Percentiles rank a stretch among this genome's conserved stretches.
Evolutionary conservation across 225 moss, liverwort and hornwort genomes (phyloP).

Genomic region (Marchantia paleacea): DNA sequence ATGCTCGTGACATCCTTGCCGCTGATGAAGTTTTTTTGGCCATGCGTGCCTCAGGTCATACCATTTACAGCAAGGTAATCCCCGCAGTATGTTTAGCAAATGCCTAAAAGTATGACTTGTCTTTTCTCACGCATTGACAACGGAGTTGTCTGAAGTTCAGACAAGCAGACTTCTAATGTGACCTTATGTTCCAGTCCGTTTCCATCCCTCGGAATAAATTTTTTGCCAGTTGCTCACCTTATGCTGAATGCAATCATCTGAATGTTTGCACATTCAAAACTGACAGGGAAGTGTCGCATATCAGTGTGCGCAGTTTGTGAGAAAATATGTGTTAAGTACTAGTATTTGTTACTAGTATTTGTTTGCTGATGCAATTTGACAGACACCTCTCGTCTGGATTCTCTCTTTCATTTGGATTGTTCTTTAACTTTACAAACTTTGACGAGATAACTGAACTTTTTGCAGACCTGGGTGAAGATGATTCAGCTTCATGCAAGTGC

Average conservation of each 20-base stretch:
- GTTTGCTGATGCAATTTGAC: neutral
- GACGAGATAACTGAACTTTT: neutral
- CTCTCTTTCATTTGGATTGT: neutral
- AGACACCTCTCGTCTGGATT: neutral
- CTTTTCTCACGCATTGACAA: neutral
- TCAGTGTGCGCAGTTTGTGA: neutral
- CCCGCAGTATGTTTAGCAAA: neutral
- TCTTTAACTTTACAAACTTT: neutral
- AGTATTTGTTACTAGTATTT: neutral
- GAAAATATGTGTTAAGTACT: no score
- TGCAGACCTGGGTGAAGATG: slow-evolving; percentile 87
- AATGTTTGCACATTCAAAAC: neutral
- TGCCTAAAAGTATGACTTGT: neutral
- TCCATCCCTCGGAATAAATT: neutral
- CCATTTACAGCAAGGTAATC: slow-evolving; percentile 68
- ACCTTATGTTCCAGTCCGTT: neutral
- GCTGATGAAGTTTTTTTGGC: slow-evolving; percentile 64
- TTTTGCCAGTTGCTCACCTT: neutral
- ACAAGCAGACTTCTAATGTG: neutral
- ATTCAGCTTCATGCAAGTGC: slow-evolving; percentile 79
- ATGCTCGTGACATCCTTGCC: slow-evolving; percentile 46
- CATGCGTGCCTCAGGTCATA: slow-evolving; percentile 67
- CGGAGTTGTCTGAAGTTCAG: neutral
- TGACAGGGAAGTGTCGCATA: neutral
- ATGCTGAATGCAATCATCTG: neutral